A percentile compares a stretch with the other conserved stretches of the same genome.
These are phyloP conservation scores for Arabidopsis lyrata DNA, from an alignment of 441 rosid species.

Conservation along the genomic window DNA sequence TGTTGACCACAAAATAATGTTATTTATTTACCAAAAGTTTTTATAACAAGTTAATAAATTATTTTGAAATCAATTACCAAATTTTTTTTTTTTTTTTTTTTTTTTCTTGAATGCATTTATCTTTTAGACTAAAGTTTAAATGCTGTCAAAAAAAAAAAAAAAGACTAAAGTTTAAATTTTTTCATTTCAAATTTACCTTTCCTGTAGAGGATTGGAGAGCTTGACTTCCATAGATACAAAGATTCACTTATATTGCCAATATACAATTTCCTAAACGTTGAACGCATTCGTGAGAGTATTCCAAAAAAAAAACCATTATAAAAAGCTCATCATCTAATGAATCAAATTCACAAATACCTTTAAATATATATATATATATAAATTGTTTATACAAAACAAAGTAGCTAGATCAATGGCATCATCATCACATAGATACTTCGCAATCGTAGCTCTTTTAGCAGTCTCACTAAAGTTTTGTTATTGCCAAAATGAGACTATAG, in stretches of 20 bases:
- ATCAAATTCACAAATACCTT: conserved; percentile 1
- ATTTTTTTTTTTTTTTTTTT: too few species aligned
- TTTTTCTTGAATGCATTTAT: too few species aligned
- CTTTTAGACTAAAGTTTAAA: too few species aligned
- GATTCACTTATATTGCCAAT: neutral
- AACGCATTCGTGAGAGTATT: neutral
- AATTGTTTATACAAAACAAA: conserved; percentile 1
- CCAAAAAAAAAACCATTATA: conserved; percentile 4
- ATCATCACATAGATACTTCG: neutral
- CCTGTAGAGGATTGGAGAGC: neutral
- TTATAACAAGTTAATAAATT: neutral
- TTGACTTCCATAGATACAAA: conserved; percentile 16
- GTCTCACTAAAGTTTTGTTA: conserved; percentile 21
- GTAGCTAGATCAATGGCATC: conserved; percentile 39
- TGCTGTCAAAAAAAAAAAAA: too few species aligned
- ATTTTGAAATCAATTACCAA: neutral
- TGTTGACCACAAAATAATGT: neutral
- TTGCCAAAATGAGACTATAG: conserved; percentile 23
- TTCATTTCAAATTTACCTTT: neutral
- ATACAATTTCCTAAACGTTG: neutral
- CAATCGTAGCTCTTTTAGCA: conserved; percentile 18
- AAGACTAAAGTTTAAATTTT: too few species aligned
- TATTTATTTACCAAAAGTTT: neutral
- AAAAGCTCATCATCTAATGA: conserved; percentile 3
- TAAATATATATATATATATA: too few species aligned